Base-by-base conservation (phyloP, 1,139 yeast species). In the Arxiozyma heterogenica region DNA sequence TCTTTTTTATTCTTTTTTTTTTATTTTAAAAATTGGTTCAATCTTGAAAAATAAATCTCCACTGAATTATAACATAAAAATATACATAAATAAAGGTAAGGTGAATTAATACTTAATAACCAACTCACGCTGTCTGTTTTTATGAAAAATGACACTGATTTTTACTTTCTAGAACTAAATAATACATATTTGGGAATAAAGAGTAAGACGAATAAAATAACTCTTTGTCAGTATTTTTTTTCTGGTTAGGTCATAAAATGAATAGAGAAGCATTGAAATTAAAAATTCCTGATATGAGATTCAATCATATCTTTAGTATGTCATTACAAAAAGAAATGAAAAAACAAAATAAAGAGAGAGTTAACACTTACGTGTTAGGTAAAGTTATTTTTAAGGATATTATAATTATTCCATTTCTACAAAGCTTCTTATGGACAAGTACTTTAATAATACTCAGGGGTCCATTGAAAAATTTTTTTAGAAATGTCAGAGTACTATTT, bases 361-460 rank as follows among this genome's bases (percentile, higher is more conserved):
- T 43, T 12, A 54, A 61, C 71, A 18, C 73, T 80, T 30, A 76
- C 84, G 0, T 80, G 80, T 1, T 64, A 68, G 1, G 71, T 79
- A 80, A 79, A 61, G 85, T 87, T 0, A 69, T 86, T 0, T 50
- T 83, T 11, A 79, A 79, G 57, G 91, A 85, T 63, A 84, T 84
- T 57, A 64, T 86, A 2, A 18, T 85, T n/a, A 78, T 84, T 82
- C 93, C 93, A 1, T 74, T 86, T 53, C 61, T 75, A 1, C 87
- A 83, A 59, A 87, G 87, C 8, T 70, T 80, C 22, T 58, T 73
- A 17, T 74, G 79, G 74, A 74, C 82, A 1, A 58, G 75, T 2
- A 58, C 73, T 0, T 57, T 78, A 30, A 63, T 77, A 17, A 64
- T 73, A 1, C 57, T 73, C 38, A 71, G 65, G 53, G 79, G 83